Evolutionary conservation across 1,284 basidiomycete species (phyloP).

Genomic region (Sporisorium reilianum): DNA sequence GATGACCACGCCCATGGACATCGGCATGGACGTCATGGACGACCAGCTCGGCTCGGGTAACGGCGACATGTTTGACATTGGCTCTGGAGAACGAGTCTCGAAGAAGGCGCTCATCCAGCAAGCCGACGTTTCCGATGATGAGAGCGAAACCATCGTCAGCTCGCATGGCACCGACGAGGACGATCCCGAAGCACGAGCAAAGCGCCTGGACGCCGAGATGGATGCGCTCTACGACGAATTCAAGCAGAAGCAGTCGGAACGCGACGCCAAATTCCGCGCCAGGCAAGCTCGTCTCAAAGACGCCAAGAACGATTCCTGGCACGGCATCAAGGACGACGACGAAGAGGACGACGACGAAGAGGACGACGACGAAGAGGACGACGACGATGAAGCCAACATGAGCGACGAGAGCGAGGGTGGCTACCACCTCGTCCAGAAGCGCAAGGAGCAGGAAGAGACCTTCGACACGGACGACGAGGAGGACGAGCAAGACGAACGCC

Average conservation of each 20-base stretch:
- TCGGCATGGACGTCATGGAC: conserved; percentile 80
- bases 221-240: conserved; percentile 91
- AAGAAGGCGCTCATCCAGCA: conserved; percentile 38
- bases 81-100: conserved; percentile 41
- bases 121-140: conserved; percentile 73
- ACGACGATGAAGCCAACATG: conserved; percentile 68
- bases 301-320: conserved; percentile 71
- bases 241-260: conserved; percentile 82
- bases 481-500: conserved; percentile 69
- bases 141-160: conserved; percentile 72
- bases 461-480: conserved; percentile 72
- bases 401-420: conserved; percentile 73
- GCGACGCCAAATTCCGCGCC: conserved; percentile 90
- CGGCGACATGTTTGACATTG: conserved; percentile 63
- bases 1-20: conserved; percentile 96
- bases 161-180: conserved; percentile 74
- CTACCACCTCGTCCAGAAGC: conserved; percentile 79
- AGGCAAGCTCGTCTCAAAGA: conserved; percentile 83
- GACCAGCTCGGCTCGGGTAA: conserved; percentile 57
- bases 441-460: conserved; percentile 75
- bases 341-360: conserved; percentile 68
- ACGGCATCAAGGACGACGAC: conserved; percentile 65
- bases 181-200: conserved; percentile 73
- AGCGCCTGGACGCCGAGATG: conserved; percentile 81
- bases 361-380: no score